Percentiles rank a stretch among this genome's conserved stretches.
These are phyloP conservation scores for Flueggea neowawraea DNA, from an alignment of 441 rosid species.

Conservation along the genomic window DNA sequence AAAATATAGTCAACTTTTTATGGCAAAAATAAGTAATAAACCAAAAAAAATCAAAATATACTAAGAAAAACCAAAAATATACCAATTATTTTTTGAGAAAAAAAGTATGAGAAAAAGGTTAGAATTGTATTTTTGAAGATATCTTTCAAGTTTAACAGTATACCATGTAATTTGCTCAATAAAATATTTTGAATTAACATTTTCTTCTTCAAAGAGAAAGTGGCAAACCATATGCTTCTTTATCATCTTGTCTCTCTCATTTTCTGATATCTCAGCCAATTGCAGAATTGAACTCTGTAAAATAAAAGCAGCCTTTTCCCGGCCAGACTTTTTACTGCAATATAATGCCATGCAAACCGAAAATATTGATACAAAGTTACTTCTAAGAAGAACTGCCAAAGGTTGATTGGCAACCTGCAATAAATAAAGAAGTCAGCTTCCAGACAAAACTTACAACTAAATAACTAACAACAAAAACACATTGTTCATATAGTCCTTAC, in stretches of 20 bases:
- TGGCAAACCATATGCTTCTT: conserved; percentile 80
- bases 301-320: conserved; percentile 59
- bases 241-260: conserved; percentile 85
- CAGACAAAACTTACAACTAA: not conserved
- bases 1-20: too few relatives aligned
- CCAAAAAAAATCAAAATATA: too few relatives aligned
- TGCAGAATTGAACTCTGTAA: conserved; percentile 72
- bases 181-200: not conserved
- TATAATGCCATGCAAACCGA: conserved; percentile 79
- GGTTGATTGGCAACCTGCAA: conserved; percentile 76
- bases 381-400: conserved; percentile 54
- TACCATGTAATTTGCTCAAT: too few relatives aligned
- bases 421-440: conserved; percentile 22
- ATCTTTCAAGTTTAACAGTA: too few relatives aligned
- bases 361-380: conserved; percentile 88
- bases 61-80: too few relatives aligned
- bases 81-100: too few relatives aligned
- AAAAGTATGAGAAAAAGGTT: too few relatives aligned
- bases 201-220: not conserved
- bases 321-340: conserved; percentile 64
- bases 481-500: conserved; percentile 31
- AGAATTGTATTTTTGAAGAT: too few relatives aligned
- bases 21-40: too few relatives aligned
- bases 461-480: conserved; percentile 3
- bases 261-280: conserved; percentile 75